Evolutionary conservation across 257 asterid genomes (phyloP).

Genomic region (Haberlea rhodopensis): DNA sequence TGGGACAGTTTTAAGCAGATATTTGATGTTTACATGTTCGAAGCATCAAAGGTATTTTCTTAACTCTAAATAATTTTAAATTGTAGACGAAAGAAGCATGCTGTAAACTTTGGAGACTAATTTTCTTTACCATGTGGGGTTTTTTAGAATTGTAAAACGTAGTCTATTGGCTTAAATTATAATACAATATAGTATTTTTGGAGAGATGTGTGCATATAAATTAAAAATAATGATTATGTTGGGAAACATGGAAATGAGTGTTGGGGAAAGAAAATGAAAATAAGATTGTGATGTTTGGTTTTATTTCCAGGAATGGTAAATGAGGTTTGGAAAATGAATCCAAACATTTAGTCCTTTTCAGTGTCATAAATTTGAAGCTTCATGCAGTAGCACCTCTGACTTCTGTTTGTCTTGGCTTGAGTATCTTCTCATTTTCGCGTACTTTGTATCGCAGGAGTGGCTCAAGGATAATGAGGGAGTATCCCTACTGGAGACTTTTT

Average conservation of each 20-base stretch:
- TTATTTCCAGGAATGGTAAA: background rate
- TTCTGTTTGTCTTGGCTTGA: constrained; percentile 3
- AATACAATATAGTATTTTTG: background rate
- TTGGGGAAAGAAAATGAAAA: no score
- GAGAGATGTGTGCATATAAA: background rate
- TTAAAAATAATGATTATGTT: background rate
- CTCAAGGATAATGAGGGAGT: constrained; percentile 58
- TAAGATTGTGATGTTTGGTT: background rate
- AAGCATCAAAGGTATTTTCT: constrained; percentile 85
- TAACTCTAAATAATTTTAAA: constrained; percentile 7
- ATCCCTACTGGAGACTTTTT: constrained; percentile 61
- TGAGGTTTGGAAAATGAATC: constrained; percentile 4
- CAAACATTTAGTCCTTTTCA: background rate
- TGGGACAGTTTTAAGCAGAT: constrained; percentile 97
- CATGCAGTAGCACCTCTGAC: background rate
- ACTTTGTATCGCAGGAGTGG: constrained; percentile 74
- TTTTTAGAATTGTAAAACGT: background rate
- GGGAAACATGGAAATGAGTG: background rate
- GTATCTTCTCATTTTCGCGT: constrained; percentile 7
- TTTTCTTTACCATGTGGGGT: background rate
- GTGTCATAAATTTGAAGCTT: background rate
- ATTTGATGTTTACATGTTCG: constrained; percentile 82
- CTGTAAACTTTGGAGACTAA: background rate
- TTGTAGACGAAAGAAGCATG: constrained; percentile 17
- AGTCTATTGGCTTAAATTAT: background rate